phyloP scores from a whole-genome alignment of 2,329 filamentous ascomycete species.

The Domatiomyces globalis region DNA sequence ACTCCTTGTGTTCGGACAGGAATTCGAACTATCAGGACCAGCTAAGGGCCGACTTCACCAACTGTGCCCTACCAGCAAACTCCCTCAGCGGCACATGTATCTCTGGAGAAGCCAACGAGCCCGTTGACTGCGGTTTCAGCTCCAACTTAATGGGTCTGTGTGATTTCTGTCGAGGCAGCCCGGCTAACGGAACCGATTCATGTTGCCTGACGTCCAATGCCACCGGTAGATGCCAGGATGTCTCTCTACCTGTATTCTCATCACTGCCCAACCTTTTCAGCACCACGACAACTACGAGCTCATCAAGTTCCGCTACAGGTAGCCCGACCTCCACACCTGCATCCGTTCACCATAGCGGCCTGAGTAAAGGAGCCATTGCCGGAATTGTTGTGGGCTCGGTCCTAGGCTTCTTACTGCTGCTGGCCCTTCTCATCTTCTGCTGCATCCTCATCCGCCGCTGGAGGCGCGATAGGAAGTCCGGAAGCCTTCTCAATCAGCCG shows the following conservation, averaged over 20 bases:
- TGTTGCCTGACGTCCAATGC: constrained; percentile 78
- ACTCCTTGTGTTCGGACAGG: constrained; percentile 54
- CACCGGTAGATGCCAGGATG: constrained; percentile 56
- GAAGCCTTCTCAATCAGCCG: constrained; percentile 79
- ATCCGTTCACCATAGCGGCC: constrained; percentile 27
- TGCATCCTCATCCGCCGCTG: constrained; percentile 47
- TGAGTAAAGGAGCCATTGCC: constrained; percentile 80
- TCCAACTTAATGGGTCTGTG: constrained; percentile 62
- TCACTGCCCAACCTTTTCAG: constrained; percentile 47
- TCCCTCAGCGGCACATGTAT: constrained; percentile 66
- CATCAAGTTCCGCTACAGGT: constrained; percentile 51
- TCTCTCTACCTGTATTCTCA: constrained; percentile 61
- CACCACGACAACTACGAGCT: constrained; percentile 50
- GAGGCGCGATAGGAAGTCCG: constrained; percentile 46
- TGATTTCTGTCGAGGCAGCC: constrained; percentile 69
- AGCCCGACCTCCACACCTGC: constrained; percentile 39
- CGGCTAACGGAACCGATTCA: constrained; percentile 82
- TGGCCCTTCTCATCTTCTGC: constrained; percentile 44
- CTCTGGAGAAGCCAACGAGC: constrained; percentile 63
- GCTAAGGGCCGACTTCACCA: constrained; percentile 82
- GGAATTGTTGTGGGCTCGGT: constrained; percentile 77
- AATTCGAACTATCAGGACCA: constrained; percentile 53
- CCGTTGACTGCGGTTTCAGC: constrained; percentile 71
- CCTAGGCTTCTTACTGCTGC: constrained; percentile 54
- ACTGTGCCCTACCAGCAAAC: constrained; percentile 69